phyloP scores from a whole-genome alignment of 2,329 filamentous ascomycete genomes.

The Arthroderma sp. region DNA sequence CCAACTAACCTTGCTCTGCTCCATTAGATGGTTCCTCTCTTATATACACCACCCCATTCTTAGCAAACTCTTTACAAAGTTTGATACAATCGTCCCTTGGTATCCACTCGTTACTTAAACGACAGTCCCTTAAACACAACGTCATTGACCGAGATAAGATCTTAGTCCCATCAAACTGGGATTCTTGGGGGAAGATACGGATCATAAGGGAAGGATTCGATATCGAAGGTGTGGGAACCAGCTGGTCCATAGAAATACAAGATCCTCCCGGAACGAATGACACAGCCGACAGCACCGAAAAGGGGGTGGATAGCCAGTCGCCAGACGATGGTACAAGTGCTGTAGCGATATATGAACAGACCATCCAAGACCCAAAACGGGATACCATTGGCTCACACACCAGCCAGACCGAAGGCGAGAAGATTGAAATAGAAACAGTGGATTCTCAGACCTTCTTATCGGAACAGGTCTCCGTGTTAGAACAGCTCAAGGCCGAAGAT shows the following conservation, averaged over 20 bases:
- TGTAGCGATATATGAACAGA: conserved; percentile 63
- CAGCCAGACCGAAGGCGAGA: conserved; percentile 25
- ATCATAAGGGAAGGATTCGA: conserved; percentile 86
- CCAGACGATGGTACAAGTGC: conserved; percentile 39
- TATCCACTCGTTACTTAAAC: conserved; percentile 70
- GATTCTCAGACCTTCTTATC: conserved; percentile 67
- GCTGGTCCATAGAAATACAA: conserved; percentile 76
- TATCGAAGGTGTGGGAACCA: conserved; percentile 69
- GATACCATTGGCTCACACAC: conserved; percentile 46
- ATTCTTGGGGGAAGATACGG: conserved; percentile 94
- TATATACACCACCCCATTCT: conserved; percentile 68
- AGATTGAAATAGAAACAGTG: conserved; percentile 50
- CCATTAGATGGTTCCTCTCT: conserved; percentile 62
- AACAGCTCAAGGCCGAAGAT: conserved; percentile 48
- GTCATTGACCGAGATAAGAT: conserved; percentile 92
- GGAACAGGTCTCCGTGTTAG: conserved; percentile 62
- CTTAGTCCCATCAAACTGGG: conserved; percentile 90
- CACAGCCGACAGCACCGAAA: conserved; percentile 8
- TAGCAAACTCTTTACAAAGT: conserved; percentile 61
- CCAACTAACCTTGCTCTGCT: conserved; percentile 2
- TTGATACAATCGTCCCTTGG: conserved; percentile 75
- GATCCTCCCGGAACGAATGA: conserved; percentile 26
- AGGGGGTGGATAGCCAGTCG: conserved; percentile 17
- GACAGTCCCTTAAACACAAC: conserved; percentile 70
- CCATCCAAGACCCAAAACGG: conserved; percentile 60